These are phyloP conservation scores for Penicillium sp. DNA, from an alignment of 2,329 filamentous ascomycete genomes.

Conservation along the genomic window DNA sequence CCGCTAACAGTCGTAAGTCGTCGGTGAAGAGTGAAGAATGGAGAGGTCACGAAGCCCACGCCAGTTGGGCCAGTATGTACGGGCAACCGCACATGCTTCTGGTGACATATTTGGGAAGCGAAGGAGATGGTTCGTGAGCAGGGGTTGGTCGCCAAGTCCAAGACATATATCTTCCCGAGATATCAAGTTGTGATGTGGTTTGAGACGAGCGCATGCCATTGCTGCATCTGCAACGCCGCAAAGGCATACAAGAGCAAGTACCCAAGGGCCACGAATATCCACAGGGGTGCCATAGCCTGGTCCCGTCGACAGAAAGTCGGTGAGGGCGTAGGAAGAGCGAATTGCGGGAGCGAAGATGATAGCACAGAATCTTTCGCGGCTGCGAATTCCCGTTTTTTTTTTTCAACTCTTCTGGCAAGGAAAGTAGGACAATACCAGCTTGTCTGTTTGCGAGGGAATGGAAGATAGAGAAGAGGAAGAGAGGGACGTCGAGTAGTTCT, in stretches of 20 bases:
- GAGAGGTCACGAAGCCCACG: too few species aligned
- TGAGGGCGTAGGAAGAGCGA: not conserved
- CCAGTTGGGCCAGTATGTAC: too few species aligned
- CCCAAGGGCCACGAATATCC: conserved; percentile 36
- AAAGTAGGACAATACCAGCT: conserved; percentile 9
- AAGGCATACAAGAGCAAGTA: conserved; percentile 38
- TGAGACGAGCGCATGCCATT: conserved; percentile 9
- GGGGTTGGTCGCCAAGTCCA: not conserved
- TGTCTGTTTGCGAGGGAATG: not conserved
- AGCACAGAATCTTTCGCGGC: too few species aligned
- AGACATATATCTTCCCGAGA: not conserved
- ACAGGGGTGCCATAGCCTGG: conserved; percentile 29
- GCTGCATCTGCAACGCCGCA: conserved; percentile 25
- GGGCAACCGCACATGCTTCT: too few species aligned
- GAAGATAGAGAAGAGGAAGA: conserved; percentile 1
- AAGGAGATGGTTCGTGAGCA: too few species aligned
- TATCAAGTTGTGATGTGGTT: conserved; percentile 23
- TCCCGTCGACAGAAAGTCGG: not conserved
- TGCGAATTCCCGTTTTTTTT: too few species aligned
- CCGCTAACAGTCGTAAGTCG: too few species aligned
- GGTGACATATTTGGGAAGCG: too few species aligned
- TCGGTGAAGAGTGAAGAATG: too few species aligned
- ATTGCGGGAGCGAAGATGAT: too few species aligned
- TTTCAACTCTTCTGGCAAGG: too few species aligned
- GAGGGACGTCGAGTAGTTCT: not conserved